Evolutionary conservation across 176 grass and related monocot species (phyloP).

Genomic region (Carex parvula): DNA sequence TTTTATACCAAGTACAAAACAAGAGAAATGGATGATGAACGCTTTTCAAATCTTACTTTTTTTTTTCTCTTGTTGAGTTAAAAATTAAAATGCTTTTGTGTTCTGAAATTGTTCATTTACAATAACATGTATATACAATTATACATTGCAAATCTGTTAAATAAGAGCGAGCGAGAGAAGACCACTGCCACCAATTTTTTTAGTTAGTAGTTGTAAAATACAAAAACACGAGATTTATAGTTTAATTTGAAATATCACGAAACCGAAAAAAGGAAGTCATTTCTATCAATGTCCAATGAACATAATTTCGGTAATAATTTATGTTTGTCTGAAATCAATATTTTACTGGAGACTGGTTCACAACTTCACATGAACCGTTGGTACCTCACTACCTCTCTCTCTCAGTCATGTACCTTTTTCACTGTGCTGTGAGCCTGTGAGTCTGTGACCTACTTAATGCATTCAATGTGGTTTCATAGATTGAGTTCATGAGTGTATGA

Average conservation of each 20-base stretch:
- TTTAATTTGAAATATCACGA: too few relatives aligned
- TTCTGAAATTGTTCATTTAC: not conserved
- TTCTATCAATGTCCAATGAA: too few relatives aligned
- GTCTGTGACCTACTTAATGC: not conserved
- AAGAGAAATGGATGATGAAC: not conserved
- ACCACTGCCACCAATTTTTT: not conserved
- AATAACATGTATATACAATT: not conserved
- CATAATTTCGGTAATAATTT: too few relatives aligned
- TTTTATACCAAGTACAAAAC: not conserved
- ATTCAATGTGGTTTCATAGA: not conserved
- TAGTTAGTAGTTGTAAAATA: too few relatives aligned
- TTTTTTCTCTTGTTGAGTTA: not conserved
- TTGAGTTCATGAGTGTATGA: not conserved
- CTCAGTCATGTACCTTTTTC: not conserved
- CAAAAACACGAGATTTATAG: too few relatives aligned
- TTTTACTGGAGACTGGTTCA: not conserved
- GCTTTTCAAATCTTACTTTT: not conserved
- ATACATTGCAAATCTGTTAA: not conserved
- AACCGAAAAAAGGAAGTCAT: too few relatives aligned
- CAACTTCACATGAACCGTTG: not conserved
- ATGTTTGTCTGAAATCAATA: not conserved
- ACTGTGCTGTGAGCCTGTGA: not conserved
- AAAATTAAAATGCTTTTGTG: not conserved
- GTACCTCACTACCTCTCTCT: not conserved
- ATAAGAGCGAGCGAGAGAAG: not conserved